Conservation (phyloP, 2,329 filamentous ascomycete genomes). For the Colletotrichum phormii region DNA sequence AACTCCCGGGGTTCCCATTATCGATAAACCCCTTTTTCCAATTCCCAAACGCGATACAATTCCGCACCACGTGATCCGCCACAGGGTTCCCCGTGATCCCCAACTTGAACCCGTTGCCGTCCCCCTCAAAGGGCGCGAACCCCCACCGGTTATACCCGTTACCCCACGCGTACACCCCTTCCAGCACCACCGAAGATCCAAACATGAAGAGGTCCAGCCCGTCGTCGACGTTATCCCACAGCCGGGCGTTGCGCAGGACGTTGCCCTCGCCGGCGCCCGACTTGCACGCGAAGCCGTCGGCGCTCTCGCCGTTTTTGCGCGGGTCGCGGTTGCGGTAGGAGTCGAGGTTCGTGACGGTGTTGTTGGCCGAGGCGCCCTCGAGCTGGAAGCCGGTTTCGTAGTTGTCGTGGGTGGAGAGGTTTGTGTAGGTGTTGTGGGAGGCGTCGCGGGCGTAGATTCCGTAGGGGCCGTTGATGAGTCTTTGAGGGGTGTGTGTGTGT, state of each 20-base stretch:
- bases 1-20: constrained; percentile 55
- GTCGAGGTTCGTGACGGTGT: constrained; percentile 53
- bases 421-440: constrained; percentile 47
- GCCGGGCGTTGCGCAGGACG: constrained; percentile 53
- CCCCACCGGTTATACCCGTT: constrained; percentile 57
- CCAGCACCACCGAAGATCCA: constrained; percentile 52
- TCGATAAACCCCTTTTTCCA: constrained; percentile 58
- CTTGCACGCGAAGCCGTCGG: constrained; percentile 60
- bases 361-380: constrained; percentile 45
- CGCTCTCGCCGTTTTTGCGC: constrained; percentile 60
- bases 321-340: constrained; percentile 56
- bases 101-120: constrained; percentile 61
- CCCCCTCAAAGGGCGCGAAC: constrained; percentile 55
- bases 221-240: constrained; percentile 62
- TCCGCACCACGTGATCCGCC: constrained; percentile 55
- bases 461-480: constrained; percentile 48
- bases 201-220: constrained; percentile 58
- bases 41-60: constrained; percentile 56
- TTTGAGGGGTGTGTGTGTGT: background rate
- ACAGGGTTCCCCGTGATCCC: constrained; percentile 52
- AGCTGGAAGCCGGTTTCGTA: constrained; percentile 50
- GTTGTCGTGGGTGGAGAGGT: constrained; percentile 48
- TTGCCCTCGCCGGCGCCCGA: constrained; percentile 58
- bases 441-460: constrained; percentile 47
- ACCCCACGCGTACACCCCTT: constrained; percentile 56